A percentile compares a stretch with the other conserved stretches of the same genome.
Conservation (phyloP, 1,284 basidiomycete species). For the Blastosporella zonata region DNA sequence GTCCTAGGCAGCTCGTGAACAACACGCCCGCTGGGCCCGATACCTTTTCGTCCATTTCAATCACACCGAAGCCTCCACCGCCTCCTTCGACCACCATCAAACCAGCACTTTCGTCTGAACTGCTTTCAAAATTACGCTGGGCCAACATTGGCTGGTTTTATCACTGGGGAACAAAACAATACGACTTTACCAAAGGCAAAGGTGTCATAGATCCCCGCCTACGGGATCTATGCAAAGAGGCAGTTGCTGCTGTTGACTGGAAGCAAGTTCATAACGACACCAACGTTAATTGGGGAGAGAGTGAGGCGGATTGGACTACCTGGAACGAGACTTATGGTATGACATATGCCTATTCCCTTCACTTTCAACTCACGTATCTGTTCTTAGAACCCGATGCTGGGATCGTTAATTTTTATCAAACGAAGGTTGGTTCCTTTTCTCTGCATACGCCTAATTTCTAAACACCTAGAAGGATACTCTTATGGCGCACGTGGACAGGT, state of each 20-base stretch:
- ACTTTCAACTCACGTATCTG: slow-evolving; percentile 1
- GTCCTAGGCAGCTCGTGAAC: slow-evolving; percentile 64
- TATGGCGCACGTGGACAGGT: slow-evolving; percentile 92
- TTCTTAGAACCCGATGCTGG: slow-evolving; percentile 82
- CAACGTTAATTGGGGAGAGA: slow-evolving; percentile 49
- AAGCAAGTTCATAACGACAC: slow-evolving; percentile 48
- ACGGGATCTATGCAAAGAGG: slow-evolving; percentile 55
- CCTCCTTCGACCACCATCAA: slow-evolving; percentile 54
- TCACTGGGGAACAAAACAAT: slow-evolving; percentile 90
- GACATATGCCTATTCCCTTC: background rate
- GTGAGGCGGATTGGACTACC: slow-evolving; percentile 56
- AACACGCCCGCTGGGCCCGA: slow-evolving; percentile 58
- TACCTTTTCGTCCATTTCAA: slow-evolving; percentile 44
- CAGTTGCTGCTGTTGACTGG: slow-evolving; percentile 70
- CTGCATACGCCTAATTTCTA: background rate
- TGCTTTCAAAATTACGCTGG: slow-evolving; percentile 81
- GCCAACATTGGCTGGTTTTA: slow-evolving; percentile 92
- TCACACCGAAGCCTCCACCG: slow-evolving; percentile 54
- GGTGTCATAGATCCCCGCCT: slow-evolving; percentile 60
- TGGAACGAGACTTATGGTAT: slow-evolving; percentile 79
- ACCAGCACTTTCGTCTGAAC: slow-evolving; percentile 42
- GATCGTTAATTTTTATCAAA: slow-evolving; percentile 91
- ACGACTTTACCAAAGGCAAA: slow-evolving; percentile 74
- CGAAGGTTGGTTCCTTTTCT: slow-evolving; percentile 40
- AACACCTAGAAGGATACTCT: slow-evolving; percentile 66